These are phyloP conservation scores for Baorangia bicolor DNA, from an alignment of 768 basidiomycete species.

Conservation along the genomic window DNA sequence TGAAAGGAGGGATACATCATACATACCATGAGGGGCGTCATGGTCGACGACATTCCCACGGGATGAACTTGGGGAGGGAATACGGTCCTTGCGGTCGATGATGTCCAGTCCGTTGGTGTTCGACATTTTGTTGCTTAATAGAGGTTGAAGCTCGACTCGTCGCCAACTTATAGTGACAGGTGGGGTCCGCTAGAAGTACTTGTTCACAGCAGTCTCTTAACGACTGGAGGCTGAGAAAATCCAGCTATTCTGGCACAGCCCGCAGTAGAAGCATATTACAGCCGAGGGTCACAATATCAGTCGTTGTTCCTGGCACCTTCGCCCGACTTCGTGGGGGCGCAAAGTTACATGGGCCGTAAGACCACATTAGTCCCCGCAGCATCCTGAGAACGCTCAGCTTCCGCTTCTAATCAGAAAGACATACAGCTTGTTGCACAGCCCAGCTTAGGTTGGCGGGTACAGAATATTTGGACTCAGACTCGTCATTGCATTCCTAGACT, in stretches of 20 bases:
- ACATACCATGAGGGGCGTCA: constrained; percentile 60
- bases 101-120: constrained; percentile 16
- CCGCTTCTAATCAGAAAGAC: neutral
- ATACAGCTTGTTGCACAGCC: neutral
- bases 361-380: no score
- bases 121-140: constrained; percentile 21
- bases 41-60: constrained; percentile 73
- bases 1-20: constrained; percentile 4
- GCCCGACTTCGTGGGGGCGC: neutral
- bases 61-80: constrained; percentile 39
- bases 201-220: neutral
- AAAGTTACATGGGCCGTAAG: neutral
- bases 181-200: neutral
- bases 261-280: constrained; percentile 2
- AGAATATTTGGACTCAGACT: no score
- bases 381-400: no score
- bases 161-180: constrained; percentile 15
- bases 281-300: neutral
- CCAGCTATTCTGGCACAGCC: neutral
- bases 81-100: constrained; percentile 53
- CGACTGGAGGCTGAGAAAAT: constrained; percentile 1
- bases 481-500: no score
- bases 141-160: neutral
- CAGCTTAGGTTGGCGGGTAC: neutral
- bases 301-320: neutral